Evolutionary conservation across 2,329 filamentous ascomycete genomes (phyloP).

Genomic region (Fusarium albosuccineum): DNA sequence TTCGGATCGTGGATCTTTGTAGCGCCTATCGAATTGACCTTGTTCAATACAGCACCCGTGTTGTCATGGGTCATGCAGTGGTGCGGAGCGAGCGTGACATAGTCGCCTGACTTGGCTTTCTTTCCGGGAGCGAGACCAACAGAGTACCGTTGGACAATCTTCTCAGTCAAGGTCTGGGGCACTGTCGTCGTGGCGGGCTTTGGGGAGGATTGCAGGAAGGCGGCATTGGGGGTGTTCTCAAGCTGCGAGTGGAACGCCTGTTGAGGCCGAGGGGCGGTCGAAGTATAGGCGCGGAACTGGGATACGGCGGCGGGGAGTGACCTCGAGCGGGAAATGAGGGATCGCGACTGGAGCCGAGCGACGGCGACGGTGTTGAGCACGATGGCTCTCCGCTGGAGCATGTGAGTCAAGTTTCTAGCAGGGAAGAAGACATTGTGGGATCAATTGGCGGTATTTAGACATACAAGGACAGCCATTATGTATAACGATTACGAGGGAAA

Average conservation of each 20-base stretch:
- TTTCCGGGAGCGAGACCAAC: slow-evolving; percentile 82
- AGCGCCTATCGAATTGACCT: slow-evolving; percentile 85
- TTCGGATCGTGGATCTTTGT: slow-evolving; percentile 75
- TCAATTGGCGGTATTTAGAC: neutral
- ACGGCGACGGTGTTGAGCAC: slow-evolving; percentile 27
- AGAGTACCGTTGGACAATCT: slow-evolving; percentile 88
- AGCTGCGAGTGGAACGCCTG: slow-evolving; percentile 71
- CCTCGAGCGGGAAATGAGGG: slow-evolving; percentile 24
- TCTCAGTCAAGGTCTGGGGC: slow-evolving; percentile 88
- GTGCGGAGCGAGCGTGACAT: slow-evolving; percentile 72
- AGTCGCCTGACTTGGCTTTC: slow-evolving; percentile 83
- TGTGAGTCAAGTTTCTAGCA: too few species aligned
- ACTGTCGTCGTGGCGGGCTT: slow-evolving; percentile 44
- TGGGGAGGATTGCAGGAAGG: slow-evolving; percentile 67
- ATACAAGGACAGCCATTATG: slow-evolving; percentile 31
- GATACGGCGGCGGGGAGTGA: slow-evolving; percentile 23
- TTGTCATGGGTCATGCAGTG: neutral
- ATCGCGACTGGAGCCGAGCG: slow-evolving; percentile 18
- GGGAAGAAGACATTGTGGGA: neutral
- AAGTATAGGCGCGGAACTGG: slow-evolving; percentile 27
- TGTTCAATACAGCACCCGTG: slow-evolving; percentile 73
- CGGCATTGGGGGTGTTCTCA: slow-evolving; percentile 64
- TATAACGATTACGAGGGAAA: neutral
- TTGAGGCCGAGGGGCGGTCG: slow-evolving; percentile 19
- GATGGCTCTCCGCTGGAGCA: slow-evolving; percentile 26